Conservation (phyloP, 257 asterid genomes). For the Lycium ferocissimum region DNA sequence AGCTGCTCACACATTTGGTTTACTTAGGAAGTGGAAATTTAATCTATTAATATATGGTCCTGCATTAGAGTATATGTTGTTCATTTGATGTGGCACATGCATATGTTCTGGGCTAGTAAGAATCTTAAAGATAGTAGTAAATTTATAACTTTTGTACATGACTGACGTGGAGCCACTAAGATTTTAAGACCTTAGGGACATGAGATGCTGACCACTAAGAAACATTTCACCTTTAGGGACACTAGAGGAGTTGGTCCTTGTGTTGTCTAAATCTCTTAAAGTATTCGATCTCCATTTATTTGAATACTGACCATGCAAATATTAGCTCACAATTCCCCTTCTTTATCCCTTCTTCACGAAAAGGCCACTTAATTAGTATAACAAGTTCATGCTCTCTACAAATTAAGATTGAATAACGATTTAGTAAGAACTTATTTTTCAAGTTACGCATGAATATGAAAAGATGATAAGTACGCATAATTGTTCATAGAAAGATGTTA, state of each 20-base stretch:
- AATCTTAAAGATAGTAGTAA: background rate
- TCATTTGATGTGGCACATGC: background rate
- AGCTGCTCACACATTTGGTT: background rate
- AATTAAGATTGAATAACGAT: too few species aligned
- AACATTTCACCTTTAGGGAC: constrained; percentile 19
- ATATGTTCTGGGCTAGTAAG: background rate
- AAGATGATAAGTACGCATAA: too few species aligned
- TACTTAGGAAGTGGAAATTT: background rate
- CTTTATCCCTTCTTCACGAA: too few species aligned
- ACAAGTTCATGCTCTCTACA: too few species aligned
- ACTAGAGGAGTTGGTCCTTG: background rate
- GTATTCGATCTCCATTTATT: background rate
- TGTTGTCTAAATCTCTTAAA: constrained; percentile 8
- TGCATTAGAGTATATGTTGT: background rate
- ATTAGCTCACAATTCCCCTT: background rate
- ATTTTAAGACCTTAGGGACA: constrained; percentile 16
- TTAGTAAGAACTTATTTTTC: too few species aligned
- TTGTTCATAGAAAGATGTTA: too few species aligned
- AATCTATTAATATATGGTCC: background rate
- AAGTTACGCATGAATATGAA: too few species aligned
- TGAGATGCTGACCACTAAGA: constrained; percentile 24
- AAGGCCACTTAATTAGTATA: too few species aligned
- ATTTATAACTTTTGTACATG: background rate
- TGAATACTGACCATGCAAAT: background rate
- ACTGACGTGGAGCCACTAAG: constrained; percentile 9